phyloP scores from a whole-genome alignment of 306 rosid species.

The Hippophae rhamnoides region DNA sequence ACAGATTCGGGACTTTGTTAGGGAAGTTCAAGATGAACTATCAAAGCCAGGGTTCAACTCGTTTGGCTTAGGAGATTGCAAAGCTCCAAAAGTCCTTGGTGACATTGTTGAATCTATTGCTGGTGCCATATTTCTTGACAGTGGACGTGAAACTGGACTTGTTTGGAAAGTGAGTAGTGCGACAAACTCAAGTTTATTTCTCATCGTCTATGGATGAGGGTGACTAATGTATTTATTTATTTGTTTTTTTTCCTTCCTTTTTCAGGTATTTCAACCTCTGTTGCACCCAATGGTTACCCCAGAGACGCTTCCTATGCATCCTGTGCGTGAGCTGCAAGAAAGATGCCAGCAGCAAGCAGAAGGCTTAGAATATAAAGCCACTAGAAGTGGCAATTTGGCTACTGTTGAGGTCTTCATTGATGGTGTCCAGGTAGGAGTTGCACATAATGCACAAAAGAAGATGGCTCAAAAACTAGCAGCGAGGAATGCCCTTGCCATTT shows the following conservation, averaged over 20 bases:
- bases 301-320: constrained; percentile 98
- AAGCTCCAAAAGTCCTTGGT: constrained; percentile 99
- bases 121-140: constrained; percentile 89
- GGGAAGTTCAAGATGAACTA: constrained; percentile 77
- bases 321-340: constrained; percentile 98
- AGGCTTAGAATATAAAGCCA: constrained; percentile 89
- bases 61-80: constrained; percentile 96
- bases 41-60: constrained; percentile 90
- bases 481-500: constrained; percentile 80
- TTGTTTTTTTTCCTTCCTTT: constrained; percentile 7
- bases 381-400: constrained; percentile 82
- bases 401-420: constrained; percentile 94
- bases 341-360: constrained; percentile 98
- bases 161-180: constrained; percentile 68
- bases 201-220: constrained; percentile 2
- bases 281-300: constrained; percentile 98
- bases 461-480: constrained; percentile 99
- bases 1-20: constrained; percentile 91
- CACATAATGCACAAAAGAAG: constrained; percentile 95
- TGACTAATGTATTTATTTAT: constrained; percentile 7
- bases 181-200: not conserved
- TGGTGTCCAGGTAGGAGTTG: constrained; percentile 74
- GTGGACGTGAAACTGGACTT: constrained; percentile 54
- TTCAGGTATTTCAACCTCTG: constrained; percentile 83
- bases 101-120: constrained; percentile 97